Evolutionary conservation across 805 yeast species (phyloP), one percentile per base, ranked within the genome.

Genomic region (Ogataea parapolymorpha): DNA sequence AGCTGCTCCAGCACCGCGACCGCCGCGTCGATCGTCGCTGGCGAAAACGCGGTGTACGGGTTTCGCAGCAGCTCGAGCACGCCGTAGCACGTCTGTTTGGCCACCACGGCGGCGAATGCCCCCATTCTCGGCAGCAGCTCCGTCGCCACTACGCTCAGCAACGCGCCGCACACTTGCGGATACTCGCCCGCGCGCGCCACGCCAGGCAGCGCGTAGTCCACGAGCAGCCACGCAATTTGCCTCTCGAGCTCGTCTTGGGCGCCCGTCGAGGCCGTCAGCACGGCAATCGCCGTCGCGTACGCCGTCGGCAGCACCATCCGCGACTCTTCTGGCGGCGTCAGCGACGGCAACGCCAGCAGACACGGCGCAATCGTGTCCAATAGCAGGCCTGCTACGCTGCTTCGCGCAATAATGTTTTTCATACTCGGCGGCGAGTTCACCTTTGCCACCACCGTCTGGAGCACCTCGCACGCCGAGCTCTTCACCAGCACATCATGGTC

Each of bases 331-430:
- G 37, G 46, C 1, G 66, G 59, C 3, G 64, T 60, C 13, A 56
- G 49, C 5, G 57, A 34, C 3, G 67, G 67, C 26, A 62, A 45
- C 5, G 62, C 48, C 23, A 62, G 36, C 11, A 62, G 34, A 25
- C 56, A 50, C 1, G 66, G 65, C 4, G 49, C 33, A 3, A 62
- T 42, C 2, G 58, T 36, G 8, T 48, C 58, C 15, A 43, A 49
- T 6, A 62, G 35, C 8, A 62, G 32, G 4, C 49, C 39, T 9
- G 42, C 43, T 5, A 60, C 44, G 10, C 55, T 58, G 3, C 35
- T 34, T 14, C 49, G 46, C 1, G 38, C 35, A 6, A 62, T 35
- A 13, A 60, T 51, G 44, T 57, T 32, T 9, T 17, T 8, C 20
- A 9, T 23, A 15, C 25, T 14, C 7, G 20, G 12, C 15, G 26